A percentile compares a stretch with the other conserved stretches of the same genome.
Evolutionary conservation across 1,284 basidiomycete genomes (phyloP).

Genomic region (Apiotrichum porosum): DNA sequence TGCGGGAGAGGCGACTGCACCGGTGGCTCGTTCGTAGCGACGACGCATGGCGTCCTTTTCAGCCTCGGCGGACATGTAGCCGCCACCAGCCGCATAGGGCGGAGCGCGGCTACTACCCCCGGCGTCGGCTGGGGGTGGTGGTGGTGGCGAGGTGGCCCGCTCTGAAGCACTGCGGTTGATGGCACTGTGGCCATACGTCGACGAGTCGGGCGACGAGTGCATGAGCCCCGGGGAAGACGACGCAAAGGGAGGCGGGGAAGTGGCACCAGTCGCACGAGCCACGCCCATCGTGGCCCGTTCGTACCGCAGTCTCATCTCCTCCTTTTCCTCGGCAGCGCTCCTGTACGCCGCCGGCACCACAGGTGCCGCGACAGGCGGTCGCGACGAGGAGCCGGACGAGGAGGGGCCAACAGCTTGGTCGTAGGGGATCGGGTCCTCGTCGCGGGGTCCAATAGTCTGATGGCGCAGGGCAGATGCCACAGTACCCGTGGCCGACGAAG

Average conservation of each 20-base stretch:
- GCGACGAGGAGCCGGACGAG: no score
- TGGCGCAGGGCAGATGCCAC: background rate
- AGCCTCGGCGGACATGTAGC: conserved; percentile 12
- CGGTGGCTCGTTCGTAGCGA: conserved; percentile 26
- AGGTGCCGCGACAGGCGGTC: background rate
- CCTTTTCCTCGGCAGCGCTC: conserved; percentile 24
- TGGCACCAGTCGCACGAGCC: background rate
- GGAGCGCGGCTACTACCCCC: no score
- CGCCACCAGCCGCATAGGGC: no score
- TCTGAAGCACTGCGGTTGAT: no score
- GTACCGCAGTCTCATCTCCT: conserved; percentile 20
- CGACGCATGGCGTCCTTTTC: conserved; percentile 39
- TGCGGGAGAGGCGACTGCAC: no score
- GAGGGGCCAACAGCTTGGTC: no score
- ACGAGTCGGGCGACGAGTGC: no score
- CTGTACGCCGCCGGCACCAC: conserved; percentile 4
- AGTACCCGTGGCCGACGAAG: background rate
- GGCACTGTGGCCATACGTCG: no score
- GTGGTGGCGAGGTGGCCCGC: background rate
- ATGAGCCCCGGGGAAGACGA: no score
- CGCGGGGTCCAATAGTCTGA: no score
- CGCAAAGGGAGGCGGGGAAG: no score
- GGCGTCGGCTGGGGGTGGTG: background rate
- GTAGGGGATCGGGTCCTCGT: conserved; percentile 13
- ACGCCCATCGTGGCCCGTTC: conserved; percentile 15